These are phyloP conservation scores for Chlamydomonas sp. DNA, from an alignment of 139 green algal genomes.

Conservation along the genomic window DNA sequence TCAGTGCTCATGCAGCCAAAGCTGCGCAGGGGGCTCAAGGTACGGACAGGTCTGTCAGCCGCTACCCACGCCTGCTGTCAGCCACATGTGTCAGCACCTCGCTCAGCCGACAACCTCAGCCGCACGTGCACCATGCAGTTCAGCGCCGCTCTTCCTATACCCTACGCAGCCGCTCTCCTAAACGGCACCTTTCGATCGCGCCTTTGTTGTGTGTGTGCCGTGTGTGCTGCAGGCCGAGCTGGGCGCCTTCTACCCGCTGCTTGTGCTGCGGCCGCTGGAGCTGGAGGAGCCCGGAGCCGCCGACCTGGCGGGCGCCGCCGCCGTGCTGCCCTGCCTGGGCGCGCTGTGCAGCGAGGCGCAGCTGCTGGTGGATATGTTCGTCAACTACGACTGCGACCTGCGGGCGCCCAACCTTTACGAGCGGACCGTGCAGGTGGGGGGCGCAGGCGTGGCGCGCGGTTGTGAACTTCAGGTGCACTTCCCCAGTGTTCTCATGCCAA, in stretches of 20 bases:
- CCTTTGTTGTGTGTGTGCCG: conserved; percentile 13
- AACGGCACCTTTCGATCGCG: too few relatives aligned
- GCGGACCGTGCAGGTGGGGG: conserved; percentile 57
- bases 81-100: too few relatives aligned
- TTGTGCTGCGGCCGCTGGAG: conserved; percentile 88
- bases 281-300: conserved; percentile 29
- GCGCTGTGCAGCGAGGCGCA: conserved; percentile 64
- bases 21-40: conserved; percentile 46
- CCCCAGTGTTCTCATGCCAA: too few relatives aligned
- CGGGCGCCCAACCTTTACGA: conserved; percentile 88
- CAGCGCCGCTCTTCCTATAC: too few relatives aligned
- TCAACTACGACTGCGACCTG: conserved; percentile 97
- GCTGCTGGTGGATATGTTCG: conserved; percentile 90
- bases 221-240: conserved; percentile 82
- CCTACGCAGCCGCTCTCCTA: too few relatives aligned
- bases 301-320: conserved; percentile 43
- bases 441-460: neutral
- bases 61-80: neutral
- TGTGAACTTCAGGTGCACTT: neutral
- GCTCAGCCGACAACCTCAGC: too few relatives aligned
- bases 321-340: conserved; percentile 59
- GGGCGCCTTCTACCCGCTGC: conserved; percentile 89
- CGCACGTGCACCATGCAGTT: too few relatives aligned
- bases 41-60: neutral
- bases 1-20: conserved; percentile 58